Conservation (phyloP, 495 filamentous ascomycete genomes). For the Hypoxylon intermedium region DNA sequence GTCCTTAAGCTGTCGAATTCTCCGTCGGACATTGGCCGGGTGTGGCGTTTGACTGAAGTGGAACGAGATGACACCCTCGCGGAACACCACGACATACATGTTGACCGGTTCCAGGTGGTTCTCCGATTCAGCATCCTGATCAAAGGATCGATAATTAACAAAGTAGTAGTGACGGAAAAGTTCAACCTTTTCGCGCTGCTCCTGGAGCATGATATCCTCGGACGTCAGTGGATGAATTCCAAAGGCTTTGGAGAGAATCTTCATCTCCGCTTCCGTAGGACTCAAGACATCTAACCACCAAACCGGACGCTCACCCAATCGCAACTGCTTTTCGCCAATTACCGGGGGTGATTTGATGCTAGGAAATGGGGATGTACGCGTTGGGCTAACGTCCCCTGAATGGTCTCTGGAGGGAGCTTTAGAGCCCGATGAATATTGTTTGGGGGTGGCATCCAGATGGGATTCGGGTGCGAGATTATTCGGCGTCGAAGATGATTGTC, state of each 20-base stretch:
- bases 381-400: slow-evolving; percentile 36
- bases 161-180: slow-evolving; percentile 98
- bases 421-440: slow-evolving; percentile 32
- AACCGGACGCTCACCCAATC: slow-evolving; percentile 86
- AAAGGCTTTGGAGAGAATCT: slow-evolving; percentile 87
- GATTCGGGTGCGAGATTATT: slow-evolving; percentile 35
- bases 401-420: slow-evolving; percentile 18
- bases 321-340: slow-evolving; percentile 56
- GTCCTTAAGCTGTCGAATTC: slow-evolving; percentile 92
- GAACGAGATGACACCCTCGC: slow-evolving; percentile 93
- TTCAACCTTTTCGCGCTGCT: slow-evolving; percentile 96
- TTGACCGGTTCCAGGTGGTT: slow-evolving; percentile 94
- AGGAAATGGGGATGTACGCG: slow-evolving; percentile 28
- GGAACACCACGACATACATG: slow-evolving; percentile 96
- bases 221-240: slow-evolving; percentile 92
- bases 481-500: slow-evolving; percentile 45
- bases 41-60: slow-evolving; percentile 94
- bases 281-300: slow-evolving; percentile 95
- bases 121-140: slow-evolving; percentile 86
- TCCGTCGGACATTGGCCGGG: slow-evolving; percentile 90
- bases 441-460: slow-evolving; percentile 24
- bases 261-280: slow-evolving; percentile 93
- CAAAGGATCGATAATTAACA: slow-evolving; percentile 95
- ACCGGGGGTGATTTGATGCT: slow-evolving; percentile 27
- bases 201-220: slow-evolving; percentile 97